A percentile compares a stretch with the other conserved stretches of the same genome.
Conservation (phyloP, 305 asterid genomes). For the Rubia tinctorum region DNA sequence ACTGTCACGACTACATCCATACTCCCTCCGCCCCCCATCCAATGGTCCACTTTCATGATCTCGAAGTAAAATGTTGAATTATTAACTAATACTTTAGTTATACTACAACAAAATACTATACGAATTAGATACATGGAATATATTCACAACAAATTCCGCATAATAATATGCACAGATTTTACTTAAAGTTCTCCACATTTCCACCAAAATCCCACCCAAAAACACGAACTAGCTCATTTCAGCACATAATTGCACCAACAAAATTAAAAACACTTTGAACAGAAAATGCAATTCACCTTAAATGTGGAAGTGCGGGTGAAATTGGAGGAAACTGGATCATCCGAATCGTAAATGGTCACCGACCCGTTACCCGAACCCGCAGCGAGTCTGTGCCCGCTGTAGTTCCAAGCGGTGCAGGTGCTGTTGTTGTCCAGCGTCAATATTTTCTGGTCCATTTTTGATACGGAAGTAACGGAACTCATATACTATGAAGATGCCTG, state of each 20-base stretch:
- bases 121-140: not conserved
- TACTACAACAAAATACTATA: no score
- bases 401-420: conserved; percentile 78
- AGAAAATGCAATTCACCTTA: conserved; percentile 38
- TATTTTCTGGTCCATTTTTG: conserved; percentile 49
- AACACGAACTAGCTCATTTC: not conserved
- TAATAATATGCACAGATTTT: no score
- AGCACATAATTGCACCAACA: not conserved
- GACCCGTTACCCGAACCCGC: conserved; percentile 63
- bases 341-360: conserved; percentile 53
- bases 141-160: not conserved
- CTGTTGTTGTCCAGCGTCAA: conserved; percentile 62
- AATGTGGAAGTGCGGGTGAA: conserved; percentile 50
- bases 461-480: not conserved
- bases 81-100: not conserved
- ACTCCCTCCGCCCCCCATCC: no score
- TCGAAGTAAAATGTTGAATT: not conserved
- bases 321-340: conserved; percentile 68
- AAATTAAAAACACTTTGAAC: not conserved
- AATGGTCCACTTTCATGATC: not conserved
- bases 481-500: not conserved
- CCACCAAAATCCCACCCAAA: not conserved
- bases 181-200: not conserved
- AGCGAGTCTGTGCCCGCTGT: conserved; percentile 72
- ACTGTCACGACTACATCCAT: no score